A percentile compares a stretch with the other conserved stretches of the same genome.
These are phyloP conservation scores for Aspergillus pseudoterreus DNA, from an alignment of 2,329 filamentous ascomycete species.

Conservation along the genomic window DNA sequence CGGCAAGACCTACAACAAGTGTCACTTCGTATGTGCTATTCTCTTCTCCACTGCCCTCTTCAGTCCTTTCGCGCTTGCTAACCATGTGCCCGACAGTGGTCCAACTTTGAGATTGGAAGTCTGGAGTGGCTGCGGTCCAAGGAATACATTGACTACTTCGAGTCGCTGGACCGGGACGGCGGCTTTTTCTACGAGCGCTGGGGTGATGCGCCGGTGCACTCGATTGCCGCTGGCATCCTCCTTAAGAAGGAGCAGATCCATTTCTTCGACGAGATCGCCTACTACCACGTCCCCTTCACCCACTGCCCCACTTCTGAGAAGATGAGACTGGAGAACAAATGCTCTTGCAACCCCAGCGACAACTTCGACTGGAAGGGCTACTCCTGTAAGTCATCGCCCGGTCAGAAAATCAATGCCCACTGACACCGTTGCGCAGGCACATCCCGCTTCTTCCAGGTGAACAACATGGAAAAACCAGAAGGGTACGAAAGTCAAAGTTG, in stretches of 20 bases:
- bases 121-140: slow-evolving; percentile 89
- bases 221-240: slow-evolving; percentile 85
- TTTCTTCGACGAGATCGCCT: slow-evolving; percentile 98
- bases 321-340: slow-evolving; percentile 76
- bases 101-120: slow-evolving; percentile 96
- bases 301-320: slow-evolving; percentile 94
- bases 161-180: slow-evolving; percentile 80
- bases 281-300: slow-evolving; percentile 96
- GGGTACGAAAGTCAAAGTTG: slow-evolving; percentile 72
- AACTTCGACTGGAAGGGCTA: slow-evolving; percentile 99
- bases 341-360: slow-evolving; percentile 89
- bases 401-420: neutral
- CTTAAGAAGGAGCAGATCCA: slow-evolving; percentile 92
- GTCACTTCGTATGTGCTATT: slow-evolving; percentile 77
- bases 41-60: too few species aligned
- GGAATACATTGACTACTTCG: slow-evolving; percentile 87
- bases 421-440: slow-evolving; percentile 59
- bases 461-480: slow-evolving; percentile 74
- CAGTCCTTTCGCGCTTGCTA: slow-evolving; percentile 5
- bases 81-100: slow-evolving; percentile 64
- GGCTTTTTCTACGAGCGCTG: slow-evolving; percentile 99
- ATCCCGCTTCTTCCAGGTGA: slow-evolving; percentile 78
- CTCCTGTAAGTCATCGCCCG: slow-evolving; percentile 66
- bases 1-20: slow-evolving; percentile 91
- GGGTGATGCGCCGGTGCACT: slow-evolving; percentile 97